phyloP scores from a whole-genome alignment of 768 basidiomycete species.

The Kwoniella europaea region DNA sequence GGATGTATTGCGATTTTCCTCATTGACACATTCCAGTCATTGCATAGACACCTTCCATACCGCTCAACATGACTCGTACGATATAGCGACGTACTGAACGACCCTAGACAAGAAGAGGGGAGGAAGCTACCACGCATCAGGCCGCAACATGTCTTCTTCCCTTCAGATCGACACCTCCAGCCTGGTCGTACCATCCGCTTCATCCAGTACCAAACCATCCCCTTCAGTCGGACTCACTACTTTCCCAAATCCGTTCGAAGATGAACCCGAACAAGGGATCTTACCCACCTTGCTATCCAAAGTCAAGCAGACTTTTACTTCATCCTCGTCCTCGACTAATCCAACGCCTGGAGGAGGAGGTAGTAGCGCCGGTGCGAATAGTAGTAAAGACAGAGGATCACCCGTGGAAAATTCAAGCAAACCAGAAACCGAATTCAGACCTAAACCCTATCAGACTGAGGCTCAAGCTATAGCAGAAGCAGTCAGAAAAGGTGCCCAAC shows the following conservation, averaged over 20 bases:
- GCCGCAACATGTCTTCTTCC: constrained; percentile 10
- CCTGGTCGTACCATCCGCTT: not conserved
- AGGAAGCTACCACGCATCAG: not conserved
- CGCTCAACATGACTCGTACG: not conserved
- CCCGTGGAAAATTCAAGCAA: not conserved
- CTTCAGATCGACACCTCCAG: constrained; percentile 5
- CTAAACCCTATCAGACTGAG: constrained; percentile 36
- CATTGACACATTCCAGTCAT: too few relatives aligned
- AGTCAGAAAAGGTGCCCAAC: constrained; percentile 24
- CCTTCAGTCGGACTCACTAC: constrained; percentile 38
- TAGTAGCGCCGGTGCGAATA: not conserved
- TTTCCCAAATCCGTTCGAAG: constrained; percentile 51
- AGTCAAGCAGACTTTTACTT: constrained; percentile 50
- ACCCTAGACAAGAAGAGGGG: not conserved
- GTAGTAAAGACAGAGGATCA: not conserved
- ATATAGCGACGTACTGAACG: not conserved
- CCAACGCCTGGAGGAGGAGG: constrained; percentile 6
- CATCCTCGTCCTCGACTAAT: constrained; percentile 20
- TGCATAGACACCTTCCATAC: too few relatives aligned
- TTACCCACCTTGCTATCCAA: constrained; percentile 49
- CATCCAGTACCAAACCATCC: constrained; percentile 17
- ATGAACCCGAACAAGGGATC: constrained; percentile 51
- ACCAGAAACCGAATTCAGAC: constrained; percentile 1
- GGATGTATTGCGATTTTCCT: too few relatives aligned
- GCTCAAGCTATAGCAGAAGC: constrained; percentile 49